A percentile compares a stretch with the other conserved stretches of the same genome.
Conservation (phyloP, 768 basidiomycete species). For the Mycena galopus region DNA sequence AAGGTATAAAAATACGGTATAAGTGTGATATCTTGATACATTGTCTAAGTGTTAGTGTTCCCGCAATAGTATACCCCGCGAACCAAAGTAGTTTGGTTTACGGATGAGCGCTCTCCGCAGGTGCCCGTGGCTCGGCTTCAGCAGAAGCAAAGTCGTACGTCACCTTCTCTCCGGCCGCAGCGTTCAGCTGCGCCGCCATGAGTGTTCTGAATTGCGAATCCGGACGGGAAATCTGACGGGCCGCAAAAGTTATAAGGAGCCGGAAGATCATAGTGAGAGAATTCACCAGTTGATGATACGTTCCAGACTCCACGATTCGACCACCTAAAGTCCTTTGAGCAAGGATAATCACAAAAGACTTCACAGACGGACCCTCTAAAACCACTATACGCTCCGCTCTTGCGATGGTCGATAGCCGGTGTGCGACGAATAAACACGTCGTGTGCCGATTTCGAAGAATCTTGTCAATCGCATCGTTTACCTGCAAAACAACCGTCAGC, state of each 20-base stretch:
- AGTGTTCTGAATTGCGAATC: slow-evolving; percentile 87
- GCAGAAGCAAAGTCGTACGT: slow-evolving; percentile 22
- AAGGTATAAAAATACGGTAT: slow-evolving; percentile 31
- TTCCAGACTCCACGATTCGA: slow-evolving; percentile 84
- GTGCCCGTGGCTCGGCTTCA: neutral
- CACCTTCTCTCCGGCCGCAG: slow-evolving; percentile 53
- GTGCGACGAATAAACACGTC: slow-evolving; percentile 91
- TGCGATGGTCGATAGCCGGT: slow-evolving; percentile 91
- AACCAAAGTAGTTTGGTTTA: neutral
- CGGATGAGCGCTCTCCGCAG: neutral
- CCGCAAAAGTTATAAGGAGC: slow-evolving; percentile 9
- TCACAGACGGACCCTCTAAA: slow-evolving; percentile 74
- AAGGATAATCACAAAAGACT: neutral
- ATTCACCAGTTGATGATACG: slow-evolving; percentile 82
- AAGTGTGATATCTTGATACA: slow-evolving; percentile 33
- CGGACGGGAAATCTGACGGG: slow-evolving; percentile 66
- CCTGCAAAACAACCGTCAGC: slow-evolving; percentile 50
- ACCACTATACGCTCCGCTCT: slow-evolving; percentile 92
- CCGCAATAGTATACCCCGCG: neutral
- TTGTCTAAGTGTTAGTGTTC: slow-evolving; percentile 22
- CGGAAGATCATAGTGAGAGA: neutral
- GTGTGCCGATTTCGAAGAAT: slow-evolving; percentile 84
- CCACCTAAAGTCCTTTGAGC: slow-evolving; percentile 64
- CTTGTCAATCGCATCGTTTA: slow-evolving; percentile 92
- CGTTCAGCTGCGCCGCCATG: slow-evolving; percentile 90